phyloP scores from a whole-genome alignment of 1,284 basidiomycete species.

The Porphyrellus sp. region DNA sequence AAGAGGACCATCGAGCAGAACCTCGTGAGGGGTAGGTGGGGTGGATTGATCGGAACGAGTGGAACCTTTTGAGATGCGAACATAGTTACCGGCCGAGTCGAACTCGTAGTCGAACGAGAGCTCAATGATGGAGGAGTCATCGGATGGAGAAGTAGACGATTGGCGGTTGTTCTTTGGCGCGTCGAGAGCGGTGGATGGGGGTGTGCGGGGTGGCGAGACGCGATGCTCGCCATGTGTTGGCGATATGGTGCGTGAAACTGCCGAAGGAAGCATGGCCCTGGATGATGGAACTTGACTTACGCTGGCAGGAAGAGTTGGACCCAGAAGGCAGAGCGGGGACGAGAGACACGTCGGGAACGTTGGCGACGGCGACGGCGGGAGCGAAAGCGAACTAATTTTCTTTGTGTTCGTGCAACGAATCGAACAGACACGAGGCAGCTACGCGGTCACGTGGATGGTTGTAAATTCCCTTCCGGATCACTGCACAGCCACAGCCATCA shows the following conservation, averaged over 20 bases:
- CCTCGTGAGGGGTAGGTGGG: slow-evolving; percentile 40
- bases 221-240: slow-evolving; percentile 33
- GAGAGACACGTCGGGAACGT: slow-evolving; percentile 22
- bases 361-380: slow-evolving; percentile 14
- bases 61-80: slow-evolving; percentile 49
- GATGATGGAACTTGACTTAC: slow-evolving; percentile 17
- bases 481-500: not conserved
- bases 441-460: slow-evolving; percentile 35
- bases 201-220: slow-evolving; percentile 32
- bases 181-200: slow-evolving; percentile 28
- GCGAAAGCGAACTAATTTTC: slow-evolving; percentile 23
- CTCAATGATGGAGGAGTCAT: slow-evolving; percentile 61
- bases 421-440: slow-evolving; percentile 37
- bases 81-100: slow-evolving; percentile 56
- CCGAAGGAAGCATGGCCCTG: slow-evolving; percentile 23
- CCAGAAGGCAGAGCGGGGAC: slow-evolving; percentile 5
- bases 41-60: slow-evolving; percentile 35
- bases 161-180: slow-evolving; percentile 34
- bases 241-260: slow-evolving; percentile 30
- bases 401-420: slow-evolving; percentile 26
- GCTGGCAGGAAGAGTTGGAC: not conserved
- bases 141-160: slow-evolving; percentile 46
- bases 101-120: slow-evolving; percentile 69
- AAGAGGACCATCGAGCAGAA: slow-evolving; percentile 24
- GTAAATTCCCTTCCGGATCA: slow-evolving; percentile 16